phyloP scores from a whole-genome alignment of 495 filamentous ascomycete species.

The Terfezia boudieri region DNA sequence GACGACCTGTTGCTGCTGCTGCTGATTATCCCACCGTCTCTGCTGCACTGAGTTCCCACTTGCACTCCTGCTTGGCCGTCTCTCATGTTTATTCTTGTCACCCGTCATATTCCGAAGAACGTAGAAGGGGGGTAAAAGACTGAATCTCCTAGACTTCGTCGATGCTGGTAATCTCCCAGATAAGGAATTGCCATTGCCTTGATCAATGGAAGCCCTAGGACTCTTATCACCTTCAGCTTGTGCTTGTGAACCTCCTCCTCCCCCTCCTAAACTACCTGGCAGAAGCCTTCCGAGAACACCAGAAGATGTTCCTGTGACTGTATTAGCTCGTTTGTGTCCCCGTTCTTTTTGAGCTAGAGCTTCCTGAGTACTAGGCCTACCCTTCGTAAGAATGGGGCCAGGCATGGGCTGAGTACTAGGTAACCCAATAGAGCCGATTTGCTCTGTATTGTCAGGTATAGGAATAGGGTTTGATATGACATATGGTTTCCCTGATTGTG shows the following conservation, averaged over 20 bases:
- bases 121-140: conserved; percentile 55
- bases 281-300: conserved; percentile 54
- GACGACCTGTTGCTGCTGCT: neutral
- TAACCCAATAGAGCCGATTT: conserved; percentile 18
- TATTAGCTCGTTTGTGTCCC: conserved; percentile 81
- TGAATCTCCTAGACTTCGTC: conserved; percentile 38
- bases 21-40: neutral
- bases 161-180: neutral
- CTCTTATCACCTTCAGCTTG: conserved; percentile 24
- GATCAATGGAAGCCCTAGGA: conserved; percentile 45
- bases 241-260: conserved; percentile 24
- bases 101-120: conserved; percentile 26
- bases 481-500: conserved; percentile 42
- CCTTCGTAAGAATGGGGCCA: conserved; percentile 25
- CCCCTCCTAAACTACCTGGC: conserved; percentile 31
- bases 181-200: conserved; percentile 42
- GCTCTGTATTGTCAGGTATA: conserved; percentile 29
- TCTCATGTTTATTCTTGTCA: conserved; percentile 8
- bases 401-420: conserved; percentile 24
- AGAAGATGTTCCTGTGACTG: conserved; percentile 61
- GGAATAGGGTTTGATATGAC: conserved; percentile 49
- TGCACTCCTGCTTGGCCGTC: conserved; percentile 10
- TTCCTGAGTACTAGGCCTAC: conserved; percentile 24
- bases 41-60: conserved; percentile 4
- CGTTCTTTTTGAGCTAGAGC: conserved; percentile 26